Conservation (phyloP, 371 early-diverging fungal genomes). For the Haplosporangium sp. region DNA sequence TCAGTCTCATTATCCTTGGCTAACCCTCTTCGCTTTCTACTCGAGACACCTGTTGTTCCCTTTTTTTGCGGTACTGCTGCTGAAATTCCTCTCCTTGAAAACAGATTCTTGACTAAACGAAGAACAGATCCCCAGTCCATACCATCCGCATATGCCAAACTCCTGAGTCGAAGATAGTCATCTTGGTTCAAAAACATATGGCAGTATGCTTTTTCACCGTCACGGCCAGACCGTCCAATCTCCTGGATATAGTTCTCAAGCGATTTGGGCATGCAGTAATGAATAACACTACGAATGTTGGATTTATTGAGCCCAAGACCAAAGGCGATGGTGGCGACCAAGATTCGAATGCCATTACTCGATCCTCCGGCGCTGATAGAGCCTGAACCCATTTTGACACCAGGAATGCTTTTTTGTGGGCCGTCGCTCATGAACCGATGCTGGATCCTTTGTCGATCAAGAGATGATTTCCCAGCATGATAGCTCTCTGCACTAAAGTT, state of each 20-base stretch:
- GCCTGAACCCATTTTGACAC: conserved; percentile 1
- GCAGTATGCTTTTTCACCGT: conserved; percentile 75
- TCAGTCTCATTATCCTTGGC: not conserved
- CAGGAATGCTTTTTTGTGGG: conserved; percentile 7
- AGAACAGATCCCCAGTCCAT: conserved; percentile 63
- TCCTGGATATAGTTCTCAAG: conserved; percentile 91
- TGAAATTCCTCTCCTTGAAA: conserved; percentile 33
- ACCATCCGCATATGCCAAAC: conserved; percentile 70
- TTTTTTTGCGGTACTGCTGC: not conserved
- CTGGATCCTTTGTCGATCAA: conserved; percentile 75
- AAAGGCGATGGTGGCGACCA: conserved; percentile 90
- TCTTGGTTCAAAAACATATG: conserved; percentile 74
- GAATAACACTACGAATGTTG: conserved; percentile 86
- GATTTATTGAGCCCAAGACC: conserved; percentile 88
- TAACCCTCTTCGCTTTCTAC: conserved; percentile 15
- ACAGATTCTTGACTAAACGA: conserved; percentile 61
- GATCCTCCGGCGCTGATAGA: conserved; percentile 15
- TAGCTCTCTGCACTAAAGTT: conserved; percentile 75
- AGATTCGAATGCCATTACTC: conserved; percentile 60
- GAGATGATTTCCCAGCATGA: conserved; percentile 81
- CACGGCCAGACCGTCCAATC: conserved; percentile 87
- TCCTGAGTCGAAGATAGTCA: conserved; percentile 75
- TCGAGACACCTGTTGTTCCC: not conserved
- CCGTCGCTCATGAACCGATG: conserved; percentile 67
- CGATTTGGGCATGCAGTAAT: conserved; percentile 81